A percentile compares a stretch with the other conserved stretches of the same genome.
Conservation (phyloP, 2,329 filamentous ascomycete genomes). For the Arthrobotrys conoides region DNA sequence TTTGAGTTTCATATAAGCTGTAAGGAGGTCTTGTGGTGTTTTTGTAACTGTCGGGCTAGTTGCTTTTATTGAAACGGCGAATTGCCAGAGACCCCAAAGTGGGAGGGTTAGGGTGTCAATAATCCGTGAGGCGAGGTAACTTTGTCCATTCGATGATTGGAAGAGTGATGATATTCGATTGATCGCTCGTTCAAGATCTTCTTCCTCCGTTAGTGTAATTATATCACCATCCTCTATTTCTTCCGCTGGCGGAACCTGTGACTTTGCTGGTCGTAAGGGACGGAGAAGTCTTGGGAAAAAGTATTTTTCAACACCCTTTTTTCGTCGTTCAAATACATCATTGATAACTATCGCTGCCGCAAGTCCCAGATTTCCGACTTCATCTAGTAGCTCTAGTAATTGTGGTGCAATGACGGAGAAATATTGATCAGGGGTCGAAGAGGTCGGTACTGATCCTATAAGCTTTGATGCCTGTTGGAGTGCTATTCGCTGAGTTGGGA, state of each 20-base stretch:
- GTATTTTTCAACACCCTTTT: conserved; percentile 60
- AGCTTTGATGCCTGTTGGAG: conserved; percentile 62
- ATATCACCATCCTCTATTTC: conserved; percentile 42
- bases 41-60: conserved; percentile 17
- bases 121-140: conserved; percentile 36
- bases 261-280: conserved; percentile 55
- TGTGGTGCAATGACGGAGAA: conserved; percentile 62
- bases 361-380: conserved; percentile 53
- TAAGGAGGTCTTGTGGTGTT: conserved; percentile 35
- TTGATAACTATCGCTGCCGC: conserved; percentile 63
- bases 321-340: conserved; percentile 60
- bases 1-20: conserved; percentile 42
- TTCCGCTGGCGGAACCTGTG: conserved; percentile 16
- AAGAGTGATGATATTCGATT: conserved; percentile 38
- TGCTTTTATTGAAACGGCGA: conserved; percentile 35
- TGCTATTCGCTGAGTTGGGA: conserved; percentile 47
- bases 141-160: conserved; percentile 31
- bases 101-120: conserved; percentile 28
- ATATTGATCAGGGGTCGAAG: conserved; percentile 57
- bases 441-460: conserved; percentile 63
- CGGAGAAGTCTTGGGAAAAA: conserved; percentile 60
- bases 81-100: conserved; percentile 54
- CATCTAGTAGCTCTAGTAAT: conserved; percentile 62
- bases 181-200: conserved; percentile 39
- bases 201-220: conserved; percentile 27